These are phyloP conservation scores for Aspergillus fumigatus DNA, from an alignment of 2,329 filamentous ascomycete genomes.

Conservation along the genomic window DNA sequence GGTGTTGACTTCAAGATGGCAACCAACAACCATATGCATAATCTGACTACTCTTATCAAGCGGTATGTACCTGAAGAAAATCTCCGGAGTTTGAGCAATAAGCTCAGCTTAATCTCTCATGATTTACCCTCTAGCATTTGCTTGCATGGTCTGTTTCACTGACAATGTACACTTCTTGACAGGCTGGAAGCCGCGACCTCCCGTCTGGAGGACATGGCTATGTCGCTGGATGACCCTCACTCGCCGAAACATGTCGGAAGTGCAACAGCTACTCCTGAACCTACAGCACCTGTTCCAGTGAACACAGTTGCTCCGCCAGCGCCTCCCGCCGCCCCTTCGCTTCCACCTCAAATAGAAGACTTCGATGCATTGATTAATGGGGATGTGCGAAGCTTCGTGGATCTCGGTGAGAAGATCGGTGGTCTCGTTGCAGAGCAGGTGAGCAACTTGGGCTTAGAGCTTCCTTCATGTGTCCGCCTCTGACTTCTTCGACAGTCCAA, in stretches of 20 bases:
- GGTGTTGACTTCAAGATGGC: conserved; percentile 52
- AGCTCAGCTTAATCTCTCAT: not conserved
- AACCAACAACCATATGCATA: conserved; percentile 78
- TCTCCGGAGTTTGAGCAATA: not conserved
- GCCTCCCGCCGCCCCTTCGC: conserved; percentile 51
- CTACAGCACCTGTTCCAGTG: conserved; percentile 21
- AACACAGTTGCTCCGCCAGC: conserved; percentile 40
- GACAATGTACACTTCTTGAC: conserved; percentile 45
- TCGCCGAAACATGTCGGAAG: conserved; percentile 32
- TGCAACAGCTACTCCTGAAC: conserved; percentile 20
- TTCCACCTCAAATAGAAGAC: conserved; percentile 77
- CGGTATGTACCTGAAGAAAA: conserved; percentile 56
- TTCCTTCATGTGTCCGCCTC: not conserved
- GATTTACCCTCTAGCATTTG: not conserved
- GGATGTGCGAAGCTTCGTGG: conserved; percentile 72
- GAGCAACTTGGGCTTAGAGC: conserved; percentile 19
- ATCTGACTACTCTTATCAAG: conserved; percentile 95
- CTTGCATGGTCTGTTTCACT: conserved; percentile 12
- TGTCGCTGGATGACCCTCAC: conserved; percentile 56
- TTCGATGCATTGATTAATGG: conserved; percentile 75
- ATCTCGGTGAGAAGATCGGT: conserved; percentile 72
- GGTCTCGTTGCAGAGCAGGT: conserved; percentile 77
- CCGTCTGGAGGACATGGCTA: conserved; percentile 91
- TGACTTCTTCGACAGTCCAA: conserved; percentile 42
- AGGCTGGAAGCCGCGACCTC: conserved; percentile 97